Conservation (phyloP, 2,329 filamentous ascomycete species). For the Stemphylium vesicarium region DNA sequence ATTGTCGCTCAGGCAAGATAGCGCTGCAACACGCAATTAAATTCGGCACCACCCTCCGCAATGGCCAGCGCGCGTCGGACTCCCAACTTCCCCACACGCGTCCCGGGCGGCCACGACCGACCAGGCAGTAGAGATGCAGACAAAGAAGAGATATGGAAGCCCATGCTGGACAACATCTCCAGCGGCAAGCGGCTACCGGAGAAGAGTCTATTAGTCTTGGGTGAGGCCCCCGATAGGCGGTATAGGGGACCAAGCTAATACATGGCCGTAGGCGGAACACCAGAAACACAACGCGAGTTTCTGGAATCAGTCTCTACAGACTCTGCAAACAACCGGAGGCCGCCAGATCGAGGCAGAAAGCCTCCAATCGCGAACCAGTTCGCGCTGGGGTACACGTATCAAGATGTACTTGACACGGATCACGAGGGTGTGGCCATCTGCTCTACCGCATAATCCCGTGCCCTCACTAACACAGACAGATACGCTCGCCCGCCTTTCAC, state of each 20-base stretch:
- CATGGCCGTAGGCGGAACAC: slow-evolving; percentile 69
- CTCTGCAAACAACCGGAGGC: slow-evolving; percentile 53
- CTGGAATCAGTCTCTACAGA: slow-evolving; percentile 61
- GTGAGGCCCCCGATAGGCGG: slow-evolving; percentile 55
- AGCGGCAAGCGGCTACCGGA: slow-evolving; percentile 89
- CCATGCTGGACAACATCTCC: slow-evolving; percentile 87
- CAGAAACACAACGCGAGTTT: slow-evolving; percentile 84
- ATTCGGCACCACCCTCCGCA: slow-evolving; percentile 37
- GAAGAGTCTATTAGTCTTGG: slow-evolving; percentile 87
- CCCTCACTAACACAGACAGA: slow-evolving; percentile 59
- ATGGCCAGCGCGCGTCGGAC: slow-evolving; percentile 45
- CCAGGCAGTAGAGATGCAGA: slow-evolving; percentile 64
- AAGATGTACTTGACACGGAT: slow-evolving; percentile 90
- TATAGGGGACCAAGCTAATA: slow-evolving; percentile 25
- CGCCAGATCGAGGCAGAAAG: slow-evolving; percentile 59
- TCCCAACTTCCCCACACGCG: slow-evolving; percentile 39
- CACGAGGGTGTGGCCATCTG: slow-evolving; percentile 74
- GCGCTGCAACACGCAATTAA: slow-evolving; percentile 9
- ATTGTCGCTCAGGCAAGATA: background rate
- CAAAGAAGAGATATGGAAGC: slow-evolving; percentile 92
- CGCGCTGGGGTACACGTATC: slow-evolving; percentile 92
- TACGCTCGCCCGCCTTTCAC: slow-evolving; percentile 84
- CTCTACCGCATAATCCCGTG: background rate
- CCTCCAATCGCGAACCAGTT: slow-evolving; percentile 90
- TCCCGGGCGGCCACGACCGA: slow-evolving; percentile 31